Conservation (phyloP, 176 grass and related monocot genomes). For the Leersia perrieri region DNA sequence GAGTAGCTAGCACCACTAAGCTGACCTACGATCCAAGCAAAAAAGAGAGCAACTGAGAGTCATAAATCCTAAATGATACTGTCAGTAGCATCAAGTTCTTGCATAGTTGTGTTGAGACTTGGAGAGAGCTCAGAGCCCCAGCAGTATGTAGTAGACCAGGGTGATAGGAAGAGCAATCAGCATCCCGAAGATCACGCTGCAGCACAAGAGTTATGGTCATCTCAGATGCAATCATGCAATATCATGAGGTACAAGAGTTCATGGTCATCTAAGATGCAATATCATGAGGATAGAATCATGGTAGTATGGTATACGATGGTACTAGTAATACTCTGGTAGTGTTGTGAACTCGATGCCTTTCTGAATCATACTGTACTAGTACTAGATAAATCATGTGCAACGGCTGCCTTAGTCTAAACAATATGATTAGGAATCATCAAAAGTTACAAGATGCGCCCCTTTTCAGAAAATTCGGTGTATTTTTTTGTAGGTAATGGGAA, state of each 20-base stretch:
- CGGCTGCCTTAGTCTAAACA: neutral
- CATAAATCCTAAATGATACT: neutral
- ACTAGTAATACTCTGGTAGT: too few relatives aligned
- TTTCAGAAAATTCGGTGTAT: neutral
- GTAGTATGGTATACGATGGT: too few relatives aligned
- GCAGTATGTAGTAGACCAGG: constrained; percentile 80
- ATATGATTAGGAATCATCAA: constrained; percentile 21
- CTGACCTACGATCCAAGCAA: constrained; percentile 10
- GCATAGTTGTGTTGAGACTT: neutral
- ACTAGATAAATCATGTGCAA: neutral
- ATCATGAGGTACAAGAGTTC: neutral
- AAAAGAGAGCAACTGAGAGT: neutral
- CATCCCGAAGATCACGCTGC: constrained; percentile 88
- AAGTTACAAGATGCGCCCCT: neutral
- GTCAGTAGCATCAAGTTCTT: constrained; percentile 16
- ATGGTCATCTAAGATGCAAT: neutral
- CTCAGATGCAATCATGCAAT: neutral
- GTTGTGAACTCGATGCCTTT: neutral
- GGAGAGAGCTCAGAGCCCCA: constrained; percentile 54
- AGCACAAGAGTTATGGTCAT: constrained; percentile 3
- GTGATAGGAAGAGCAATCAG: constrained; percentile 86
- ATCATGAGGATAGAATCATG: neutral
- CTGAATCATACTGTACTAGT: too few relatives aligned
- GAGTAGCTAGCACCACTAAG: neutral
- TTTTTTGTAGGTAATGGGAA: too few relatives aligned